Evolutionary conservation across 2,329 filamentous ascomycete species (phyloP), one percentile per base, ranked within the genome.

Genomic region (Clarireedia homoeocarpa): DNA sequence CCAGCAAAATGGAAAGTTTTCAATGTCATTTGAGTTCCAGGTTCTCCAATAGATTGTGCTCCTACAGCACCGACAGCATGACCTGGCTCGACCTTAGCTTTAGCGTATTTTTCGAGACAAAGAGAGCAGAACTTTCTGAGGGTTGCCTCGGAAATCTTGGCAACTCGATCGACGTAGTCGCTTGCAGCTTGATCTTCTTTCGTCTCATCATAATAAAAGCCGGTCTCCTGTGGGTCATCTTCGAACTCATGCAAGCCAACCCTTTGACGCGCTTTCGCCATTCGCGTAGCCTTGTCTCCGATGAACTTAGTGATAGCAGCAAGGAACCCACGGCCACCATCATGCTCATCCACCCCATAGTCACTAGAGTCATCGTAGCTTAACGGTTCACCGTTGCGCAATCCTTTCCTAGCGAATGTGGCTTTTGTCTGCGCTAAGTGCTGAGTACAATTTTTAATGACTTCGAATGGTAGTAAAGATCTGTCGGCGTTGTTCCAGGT

Each of bases 1-100:
- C 94, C 94, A 69, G 94, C 94, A 77, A 99, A 99, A 87, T 97
- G 94, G 83, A 97, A 97, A 69, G 94, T 97, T 75, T 97, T 97
- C 61, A 99, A 75, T 1, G 94, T 99, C 94, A 99, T 99, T 72
- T 99, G 94, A 0, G 94, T 99, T 70, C 94, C 94, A 0, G 94
- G 94, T 69, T 99, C 94, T 73, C 94, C 94, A 65, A 99, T 99
- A 1, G 92, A 97, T 71, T 99, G 94, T 1, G 94, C 94, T 62
- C 94, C 94, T 39, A 97, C 91, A 15, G 94, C 94, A 60, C 94
- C 94, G 0, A 99, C 94, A 5, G 94, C 91, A 68, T 97, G 92
- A 2, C 94, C 94, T 12, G 94, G 91, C 70, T 99, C 91, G 20
- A 95, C 89, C 62, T 90, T 89, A 1, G 92, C 92, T 70, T 86